These are phyloP conservation scores for Caryopteris hybrid DNA, from an alignment of 305 asterid species.

Conservation along the genomic window DNA sequence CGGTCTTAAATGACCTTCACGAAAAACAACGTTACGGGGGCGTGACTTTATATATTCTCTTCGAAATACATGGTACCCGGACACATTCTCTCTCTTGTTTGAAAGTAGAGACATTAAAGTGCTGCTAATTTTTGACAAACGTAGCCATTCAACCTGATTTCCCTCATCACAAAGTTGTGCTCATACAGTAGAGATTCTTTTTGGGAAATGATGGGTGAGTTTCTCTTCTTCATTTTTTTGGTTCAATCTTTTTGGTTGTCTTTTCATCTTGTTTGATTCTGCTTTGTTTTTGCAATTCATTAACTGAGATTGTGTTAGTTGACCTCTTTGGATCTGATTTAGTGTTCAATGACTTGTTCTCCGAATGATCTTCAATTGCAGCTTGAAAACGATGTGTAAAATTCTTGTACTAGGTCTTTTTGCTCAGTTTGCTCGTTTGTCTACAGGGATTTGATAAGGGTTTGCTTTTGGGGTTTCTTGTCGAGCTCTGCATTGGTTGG, in stretches of 20 bases:
- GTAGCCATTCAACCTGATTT: neutral
- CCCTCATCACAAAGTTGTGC: neutral
- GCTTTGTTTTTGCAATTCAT: neutral
- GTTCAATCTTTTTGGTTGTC: neutral
- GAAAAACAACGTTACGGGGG: neutral
- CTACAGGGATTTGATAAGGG: neutral
- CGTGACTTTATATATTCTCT: slow-evolving; percentile 6
- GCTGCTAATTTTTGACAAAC: slow-evolving; percentile 14
- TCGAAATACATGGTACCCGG: slow-evolving; percentile 32
- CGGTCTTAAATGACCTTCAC: neutral
- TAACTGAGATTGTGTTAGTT: neutral
- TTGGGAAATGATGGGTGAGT: slow-evolving; percentile 21
- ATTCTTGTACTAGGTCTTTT: neutral
- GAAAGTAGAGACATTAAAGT: slow-evolving; percentile 6
- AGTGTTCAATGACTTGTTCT: neutral
- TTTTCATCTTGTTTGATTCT: neutral
- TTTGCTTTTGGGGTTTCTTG: slow-evolving; percentile 11
- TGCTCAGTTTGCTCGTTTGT: neutral
- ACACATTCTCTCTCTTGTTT: slow-evolving; percentile 20
- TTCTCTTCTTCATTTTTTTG: neutral
- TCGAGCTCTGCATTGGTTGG: neutral
- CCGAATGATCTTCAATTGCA: neutral
- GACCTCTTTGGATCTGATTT: slow-evolving; percentile 17
- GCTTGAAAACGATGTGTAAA: neutral
- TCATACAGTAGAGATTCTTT: neutral